Conservation (phyloP, 305 asterid genomes). For the Rubia tinctorum region DNA sequence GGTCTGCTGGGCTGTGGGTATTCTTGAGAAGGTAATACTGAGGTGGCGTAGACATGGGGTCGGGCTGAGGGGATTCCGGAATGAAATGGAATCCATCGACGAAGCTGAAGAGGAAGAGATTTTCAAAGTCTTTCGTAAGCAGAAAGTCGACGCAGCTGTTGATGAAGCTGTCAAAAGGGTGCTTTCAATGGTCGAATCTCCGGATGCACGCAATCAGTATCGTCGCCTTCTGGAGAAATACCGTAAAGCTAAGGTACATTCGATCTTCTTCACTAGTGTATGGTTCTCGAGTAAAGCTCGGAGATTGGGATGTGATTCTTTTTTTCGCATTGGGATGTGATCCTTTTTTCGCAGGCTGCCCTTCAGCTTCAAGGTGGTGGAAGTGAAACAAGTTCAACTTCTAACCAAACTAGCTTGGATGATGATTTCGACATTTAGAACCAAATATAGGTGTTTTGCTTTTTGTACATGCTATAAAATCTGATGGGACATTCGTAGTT, state of each 20-base stretch:
- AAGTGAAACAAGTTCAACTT: constrained; percentile 32
- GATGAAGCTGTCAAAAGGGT: constrained; percentile 92
- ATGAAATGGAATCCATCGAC: constrained; percentile 47
- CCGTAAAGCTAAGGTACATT: constrained; percentile 81
- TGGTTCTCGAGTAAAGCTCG: too few species aligned
- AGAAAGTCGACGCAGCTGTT: constrained; percentile 73
- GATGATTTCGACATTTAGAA: constrained; percentile 42
- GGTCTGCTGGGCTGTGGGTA: constrained; percentile 93
- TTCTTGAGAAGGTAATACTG: constrained; percentile 80
- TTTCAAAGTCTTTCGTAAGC: constrained; percentile 77
- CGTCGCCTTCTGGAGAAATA: constrained; percentile 74
- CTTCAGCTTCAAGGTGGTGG: constrained; percentile 40
- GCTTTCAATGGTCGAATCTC: constrained; percentile 84
- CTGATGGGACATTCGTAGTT: background rate
- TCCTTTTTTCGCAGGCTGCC: constrained; percentile 58
- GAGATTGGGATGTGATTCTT: too few species aligned
- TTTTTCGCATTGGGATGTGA: constrained; percentile 25
- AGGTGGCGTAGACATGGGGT: constrained; percentile 92
- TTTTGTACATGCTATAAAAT: background rate
- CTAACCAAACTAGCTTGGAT: constrained; percentile 30
- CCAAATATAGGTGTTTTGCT: background rate
- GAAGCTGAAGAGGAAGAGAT: constrained; percentile 78
- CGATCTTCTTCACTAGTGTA: background rate
- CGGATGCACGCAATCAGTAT: constrained; percentile 84
- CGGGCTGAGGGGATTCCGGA: constrained; percentile 81